Evolutionary conservation across 2,329 filamentous ascomycete genomes (phyloP), one percentile per base, ranked within the genome.

Genomic region (Domatiomyces catenatus): DNA sequence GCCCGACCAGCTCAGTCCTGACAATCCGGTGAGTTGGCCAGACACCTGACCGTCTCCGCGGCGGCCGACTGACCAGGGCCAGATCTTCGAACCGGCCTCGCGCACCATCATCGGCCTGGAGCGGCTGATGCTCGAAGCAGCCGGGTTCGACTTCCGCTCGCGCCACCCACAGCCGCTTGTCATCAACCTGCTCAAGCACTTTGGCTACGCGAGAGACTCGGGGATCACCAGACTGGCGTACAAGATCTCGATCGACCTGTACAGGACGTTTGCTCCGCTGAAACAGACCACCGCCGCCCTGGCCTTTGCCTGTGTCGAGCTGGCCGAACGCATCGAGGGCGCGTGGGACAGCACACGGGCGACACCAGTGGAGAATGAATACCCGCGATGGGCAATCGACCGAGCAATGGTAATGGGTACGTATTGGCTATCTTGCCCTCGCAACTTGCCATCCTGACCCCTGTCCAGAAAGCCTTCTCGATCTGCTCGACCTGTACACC

Each of bases 71-170:
- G 3, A 42, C 36, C 5, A 18, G 4, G 7, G 36, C n/a, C 48
- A 92, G 84, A 72, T 84, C 22, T 93, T 96, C 58, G 90, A 96
- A 49, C 73, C 72, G 1, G 79, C 82, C 2, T 84, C 85, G 12
- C 84, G 87, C 57, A 79, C 83, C 52, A 84, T 95, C 56, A 88
- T 95, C 55, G 87, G 86, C 1, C 77, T 96, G 2, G 92, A 98
- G 68, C 79, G 92, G 4, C 77, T 94, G 50, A 93, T 96, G 67
- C 81, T 98, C 48, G 92, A 98, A 68, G 84, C 86, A 1, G 84
- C 89, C 26, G 83, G 85, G 55, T 98, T 98, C 66, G 90, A 98
- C 66, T 96, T 96, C 63, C 81, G 89, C 36, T 89, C 82, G 52
- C 81, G 88, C 39, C 84, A 94, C 61, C 88, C 90, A 0, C 87